These are phyloP conservation scores for Metschnikowia kunwiensis DNA, from an alignment of 805 yeast species.

Conservation along the genomic window DNA sequence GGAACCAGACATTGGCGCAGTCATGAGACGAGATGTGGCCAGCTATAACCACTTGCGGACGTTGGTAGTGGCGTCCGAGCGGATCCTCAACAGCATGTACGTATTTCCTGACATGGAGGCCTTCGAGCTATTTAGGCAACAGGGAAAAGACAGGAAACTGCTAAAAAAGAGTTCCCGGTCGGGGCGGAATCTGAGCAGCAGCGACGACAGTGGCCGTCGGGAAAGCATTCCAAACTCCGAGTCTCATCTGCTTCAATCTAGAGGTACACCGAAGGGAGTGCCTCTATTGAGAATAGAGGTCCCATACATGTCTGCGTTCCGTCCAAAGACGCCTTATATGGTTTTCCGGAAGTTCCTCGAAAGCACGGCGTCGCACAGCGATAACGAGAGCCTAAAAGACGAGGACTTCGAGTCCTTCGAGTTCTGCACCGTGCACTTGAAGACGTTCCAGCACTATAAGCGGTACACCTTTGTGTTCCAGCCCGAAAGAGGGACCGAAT, in stretches of 20 bases:
- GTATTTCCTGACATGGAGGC: conserved; percentile 31
- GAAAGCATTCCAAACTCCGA: too few relatives aligned
- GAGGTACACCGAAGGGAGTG: too few relatives aligned
- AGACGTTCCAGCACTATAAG: conserved; percentile 24
- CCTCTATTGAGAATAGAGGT: conserved; percentile 36
- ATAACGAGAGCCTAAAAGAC: too few relatives aligned
- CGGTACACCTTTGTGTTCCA: conserved; percentile 30
- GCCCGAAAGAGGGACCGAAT: conserved; percentile 15
- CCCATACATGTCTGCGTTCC: conserved; percentile 36
- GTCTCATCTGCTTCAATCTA: too few relatives aligned
- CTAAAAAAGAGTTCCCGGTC: conserved; percentile 16
- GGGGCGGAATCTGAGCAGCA: background rate
- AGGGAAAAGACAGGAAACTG: conserved; percentile 20
- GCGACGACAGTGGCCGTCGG: background rate
- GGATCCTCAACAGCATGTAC: conserved; percentile 26
- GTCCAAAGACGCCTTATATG: conserved; percentile 34
- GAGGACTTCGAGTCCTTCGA: too few relatives aligned
- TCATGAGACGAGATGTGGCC: conserved; percentile 23
- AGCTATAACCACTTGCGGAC: conserved; percentile 27
- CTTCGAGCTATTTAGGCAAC: conserved; percentile 28
- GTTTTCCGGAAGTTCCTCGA: conserved; percentile 30
- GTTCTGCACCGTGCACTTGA: conserved; percentile 33
- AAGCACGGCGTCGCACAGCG: conserved; percentile 24
- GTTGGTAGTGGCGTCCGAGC: conserved; percentile 29
- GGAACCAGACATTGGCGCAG: background rate